A percentile compares a stretch with the other conserved stretches of the same genome.
phyloP scores from a whole-genome alignment of 2,329 filamentous ascomycete species.

The Cylindrodendrum hubeiense region DNA sequence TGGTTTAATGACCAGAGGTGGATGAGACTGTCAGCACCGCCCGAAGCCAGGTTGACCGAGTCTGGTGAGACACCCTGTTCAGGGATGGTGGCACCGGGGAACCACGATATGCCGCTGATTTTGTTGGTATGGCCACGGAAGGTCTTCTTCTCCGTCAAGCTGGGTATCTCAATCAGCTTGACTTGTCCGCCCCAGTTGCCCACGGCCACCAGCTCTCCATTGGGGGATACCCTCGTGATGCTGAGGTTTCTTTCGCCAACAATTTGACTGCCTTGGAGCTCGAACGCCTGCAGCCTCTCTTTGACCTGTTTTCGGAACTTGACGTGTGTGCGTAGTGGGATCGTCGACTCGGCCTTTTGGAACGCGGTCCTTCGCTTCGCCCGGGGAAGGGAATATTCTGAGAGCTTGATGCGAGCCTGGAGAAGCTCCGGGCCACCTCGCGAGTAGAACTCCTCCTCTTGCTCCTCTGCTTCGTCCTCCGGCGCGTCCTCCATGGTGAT shows the following conservation, averaged over 20 bases:
- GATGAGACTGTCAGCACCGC: conserved; percentile 88
- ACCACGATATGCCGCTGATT: conserved; percentile 92
- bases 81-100: conserved; percentile 82
- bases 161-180: conserved; percentile 86
- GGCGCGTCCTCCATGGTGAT: conserved; percentile 71
- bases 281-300: conserved; percentile 83
- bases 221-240: conserved; percentile 91
- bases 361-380: conserved; percentile 82
- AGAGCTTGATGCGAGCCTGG: conserved; percentile 82
- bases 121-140: conserved; percentile 89
- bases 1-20: conserved; percentile 91
- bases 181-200: conserved; percentile 95
- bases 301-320: conserved; percentile 93
- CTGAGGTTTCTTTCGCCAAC: conserved; percentile 91
- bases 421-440: conserved; percentile 81
- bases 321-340: conserved; percentile 89
- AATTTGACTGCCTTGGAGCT: conserved; percentile 93
- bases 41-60: conserved; percentile 87
- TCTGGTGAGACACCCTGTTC: conserved; percentile 78
- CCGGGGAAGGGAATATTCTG: conserved; percentile 84
- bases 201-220: conserved; percentile 84
- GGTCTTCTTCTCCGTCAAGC: conserved; percentile 79
- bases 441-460: conserved; percentile 96
- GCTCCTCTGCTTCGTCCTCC: conserved; percentile 75
- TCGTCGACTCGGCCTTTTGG: conserved; percentile 84